Percentiles rank a stretch among this genome's conserved stretches.
Evolutionary conservation across 148 eudicot genomes (phyloP).

Genomic region (Pharnaceum exiguum): DNA sequence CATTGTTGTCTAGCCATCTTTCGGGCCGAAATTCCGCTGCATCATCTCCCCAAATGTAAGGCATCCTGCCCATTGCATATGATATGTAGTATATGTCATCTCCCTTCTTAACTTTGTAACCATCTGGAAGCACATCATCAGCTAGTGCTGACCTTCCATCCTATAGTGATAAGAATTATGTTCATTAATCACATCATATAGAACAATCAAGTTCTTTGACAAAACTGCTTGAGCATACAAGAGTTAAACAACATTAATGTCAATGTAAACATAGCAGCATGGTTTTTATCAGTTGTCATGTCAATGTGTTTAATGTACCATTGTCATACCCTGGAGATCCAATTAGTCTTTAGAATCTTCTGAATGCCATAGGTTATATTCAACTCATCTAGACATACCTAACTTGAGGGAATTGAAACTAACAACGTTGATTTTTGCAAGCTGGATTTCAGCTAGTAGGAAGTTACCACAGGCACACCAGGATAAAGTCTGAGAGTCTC

Average conservation of each 20-base stretch:
- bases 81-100: constrained; percentile 53
- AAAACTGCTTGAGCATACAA: no score
- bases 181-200: no score
- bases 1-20: constrained; percentile 67
- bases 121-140: constrained; percentile 72
- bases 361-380: no score
- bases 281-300: no score
- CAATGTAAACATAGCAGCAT: no score
- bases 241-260: no score
- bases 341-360: no score
- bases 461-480: constrained; percentile 51
- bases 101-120: constrained; percentile 52
- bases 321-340: no score
- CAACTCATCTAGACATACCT: no score
- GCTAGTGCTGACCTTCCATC: constrained; percentile 57
- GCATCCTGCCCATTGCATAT: constrained; percentile 78
- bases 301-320: no score
- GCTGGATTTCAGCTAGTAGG: background rate
- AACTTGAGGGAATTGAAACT: no score
- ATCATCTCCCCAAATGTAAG: constrained; percentile 69
- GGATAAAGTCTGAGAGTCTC: constrained; percentile 64
- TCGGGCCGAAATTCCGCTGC: constrained; percentile 75
- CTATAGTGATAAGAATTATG: constrained; percentile 16
- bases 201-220: background rate
- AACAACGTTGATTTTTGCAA: no score